Base-by-base conservation (phyloP, 148 eudicot genomes). In the Tetragonia tetragonoides region DNA sequence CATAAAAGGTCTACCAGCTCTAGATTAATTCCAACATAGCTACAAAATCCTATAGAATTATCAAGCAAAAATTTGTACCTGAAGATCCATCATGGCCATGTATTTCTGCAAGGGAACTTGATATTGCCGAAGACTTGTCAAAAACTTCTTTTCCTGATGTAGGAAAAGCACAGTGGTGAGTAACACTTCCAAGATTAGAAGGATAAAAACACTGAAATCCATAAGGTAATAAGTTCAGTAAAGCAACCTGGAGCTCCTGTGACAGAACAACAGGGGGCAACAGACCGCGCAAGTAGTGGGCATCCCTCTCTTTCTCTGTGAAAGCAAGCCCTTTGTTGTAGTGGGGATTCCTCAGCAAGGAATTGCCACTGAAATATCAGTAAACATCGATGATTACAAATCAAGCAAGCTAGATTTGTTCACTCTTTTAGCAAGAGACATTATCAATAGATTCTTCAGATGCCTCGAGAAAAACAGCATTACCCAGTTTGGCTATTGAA, bases 71-170 rank as follows among this genome's bases (percentile, higher is more conserved):
- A 49, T 21, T 76, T 66, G 2, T 80, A 92, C 97, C 89, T 93
- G 99, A 83, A 95, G 94, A 77, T 95, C 99, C 87, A 95, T 90
- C 99, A 95, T 78, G 54, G 99, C 94, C 77, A 87, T 78, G 63
- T 91, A 95, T 83, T 80, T 88, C 20, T 95, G 97, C 90, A 95
- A 78, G 49, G 99, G 97, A 77, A 87, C 91, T 75, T 87, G 78
- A 85, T 90, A 91, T 67, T 90, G 89, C 1, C 99, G 94, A 7
- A 95, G 84, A 80, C 64, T 84, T 51, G 84, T 79, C 93, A 95
- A 73, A 74, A 93, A 37, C 66, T 78, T 90, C 81, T 85, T 93
- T 88, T 83, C 97, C 99, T 95, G 64, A 42, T 24, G 7, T 51
- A 34, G 28, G n/a, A 24, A 51, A 73, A 54, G 46, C 16, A 61